Evolutionary conservation across 2,329 filamentous ascomycete genomes (phyloP).

Genomic region (Penicillium griseofulvum): DNA sequence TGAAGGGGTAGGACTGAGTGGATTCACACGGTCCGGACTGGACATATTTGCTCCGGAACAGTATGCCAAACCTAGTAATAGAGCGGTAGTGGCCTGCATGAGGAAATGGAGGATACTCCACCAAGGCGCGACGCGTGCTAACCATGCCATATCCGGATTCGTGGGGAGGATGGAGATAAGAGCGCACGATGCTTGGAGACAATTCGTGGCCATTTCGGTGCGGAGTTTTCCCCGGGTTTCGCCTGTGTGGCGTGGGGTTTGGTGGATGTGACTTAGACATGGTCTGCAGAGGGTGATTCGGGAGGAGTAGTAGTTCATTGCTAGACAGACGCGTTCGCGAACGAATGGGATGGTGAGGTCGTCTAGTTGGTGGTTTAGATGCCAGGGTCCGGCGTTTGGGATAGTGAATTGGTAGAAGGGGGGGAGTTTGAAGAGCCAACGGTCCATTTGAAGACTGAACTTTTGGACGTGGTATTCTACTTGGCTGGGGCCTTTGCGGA

Average conservation of each 20-base stretch:
- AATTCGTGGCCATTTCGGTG: slow-evolving; percentile 31
- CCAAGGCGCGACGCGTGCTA: slow-evolving; percentile 40
- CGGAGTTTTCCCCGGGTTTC: slow-evolving; percentile 11
- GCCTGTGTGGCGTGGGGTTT: neutral
- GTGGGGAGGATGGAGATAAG: slow-evolving; percentile 41
- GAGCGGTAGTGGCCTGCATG: slow-evolving; percentile 43
- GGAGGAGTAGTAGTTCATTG: slow-evolving; percentile 43
- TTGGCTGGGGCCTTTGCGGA: slow-evolving; percentile 30
- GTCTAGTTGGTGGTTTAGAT: slow-evolving; percentile 20
- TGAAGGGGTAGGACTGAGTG: neutral
- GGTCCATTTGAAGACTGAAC: slow-evolving; percentile 32
- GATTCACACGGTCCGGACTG: neutral
- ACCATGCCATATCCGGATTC: slow-evolving; percentile 31
- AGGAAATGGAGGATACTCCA: slow-evolving; percentile 45
- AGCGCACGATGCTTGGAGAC: slow-evolving; percentile 40
- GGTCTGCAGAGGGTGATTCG: slow-evolving; percentile 43
- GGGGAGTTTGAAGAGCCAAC: slow-evolving; percentile 37
- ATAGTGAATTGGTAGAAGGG: slow-evolving; percentile 34
- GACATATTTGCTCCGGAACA: neutral
- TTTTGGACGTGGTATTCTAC: slow-evolving; percentile 35
- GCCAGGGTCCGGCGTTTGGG: slow-evolving; percentile 20
- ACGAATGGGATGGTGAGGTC: slow-evolving; percentile 14
- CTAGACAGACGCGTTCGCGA: slow-evolving; percentile 37
- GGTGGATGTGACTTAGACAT: slow-evolving; percentile 38
- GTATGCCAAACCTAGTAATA: slow-evolving; percentile 40